Conservation (phyloP, 257 asterid genomes). For the Solanum clarkiae region DNA sequence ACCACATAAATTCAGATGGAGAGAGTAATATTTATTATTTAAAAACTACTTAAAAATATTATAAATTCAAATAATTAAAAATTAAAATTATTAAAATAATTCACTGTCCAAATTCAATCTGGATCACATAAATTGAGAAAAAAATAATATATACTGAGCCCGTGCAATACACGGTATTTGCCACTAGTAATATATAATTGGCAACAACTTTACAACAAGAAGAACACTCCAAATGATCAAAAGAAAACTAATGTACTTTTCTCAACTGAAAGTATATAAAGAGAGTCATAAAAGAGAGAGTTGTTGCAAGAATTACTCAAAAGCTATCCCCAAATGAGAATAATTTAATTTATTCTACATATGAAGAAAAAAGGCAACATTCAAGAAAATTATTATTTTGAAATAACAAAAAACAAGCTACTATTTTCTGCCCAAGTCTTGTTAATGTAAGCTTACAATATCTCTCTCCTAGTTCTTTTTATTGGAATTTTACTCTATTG, state of each 20-base stretch:
- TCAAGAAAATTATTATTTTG: background rate
- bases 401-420: slow-evolving; percentile 50
- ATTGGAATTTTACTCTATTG: background rate
- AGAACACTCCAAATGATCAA: background rate
- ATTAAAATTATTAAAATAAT: no score
- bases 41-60: no score
- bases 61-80: no score
- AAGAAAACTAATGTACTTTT: background rate
- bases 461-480: background rate
- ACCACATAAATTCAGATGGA: no score
- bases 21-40: no score
- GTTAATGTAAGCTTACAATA: slow-evolving; percentile 24
- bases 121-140: no score
- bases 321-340: background rate
- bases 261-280: background rate
- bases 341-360: no score
- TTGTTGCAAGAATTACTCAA: background rate
- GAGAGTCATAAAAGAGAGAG: background rate
- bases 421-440: slow-evolving; percentile 21
- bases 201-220: background rate
- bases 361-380: background rate
- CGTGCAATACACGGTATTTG: no score
- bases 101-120: no score
- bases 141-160: no score
- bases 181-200: background rate